phyloP scores from a whole-genome alignment of 2,329 filamentous ascomycete species.

The Coniochaeta sp. region DNA sequence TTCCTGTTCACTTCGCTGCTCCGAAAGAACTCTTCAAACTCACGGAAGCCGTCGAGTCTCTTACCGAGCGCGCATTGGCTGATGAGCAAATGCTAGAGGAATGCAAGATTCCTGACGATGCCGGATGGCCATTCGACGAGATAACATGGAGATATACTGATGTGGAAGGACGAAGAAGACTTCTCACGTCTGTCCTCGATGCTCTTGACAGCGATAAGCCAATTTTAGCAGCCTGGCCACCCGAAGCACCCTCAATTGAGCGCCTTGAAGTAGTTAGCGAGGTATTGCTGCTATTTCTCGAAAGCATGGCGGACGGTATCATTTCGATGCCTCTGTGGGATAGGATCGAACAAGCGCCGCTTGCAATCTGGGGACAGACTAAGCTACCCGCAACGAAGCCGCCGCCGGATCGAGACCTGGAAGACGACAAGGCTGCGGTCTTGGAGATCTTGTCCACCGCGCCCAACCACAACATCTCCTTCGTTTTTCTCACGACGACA shows the following conservation, averaged over 20 bases:
- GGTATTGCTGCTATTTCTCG: constrained; percentile 66
- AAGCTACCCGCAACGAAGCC: constrained; percentile 34
- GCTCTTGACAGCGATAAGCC: constrained; percentile 66
- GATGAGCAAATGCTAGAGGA: constrained; percentile 57
- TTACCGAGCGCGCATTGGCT: constrained; percentile 49
- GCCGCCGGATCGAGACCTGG: constrained; percentile 12
- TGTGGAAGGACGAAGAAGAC: constrained; percentile 16
- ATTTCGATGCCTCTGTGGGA: constrained; percentile 65
- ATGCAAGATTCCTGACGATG: constrained; percentile 40
- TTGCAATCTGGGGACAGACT: constrained; percentile 13
- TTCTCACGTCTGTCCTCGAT: constrained; percentile 40
- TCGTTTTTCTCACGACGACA: constrained; percentile 79
- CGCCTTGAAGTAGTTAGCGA: constrained; percentile 70
- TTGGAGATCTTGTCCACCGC: constrained; percentile 67
- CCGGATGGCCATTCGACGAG: constrained; percentile 55
- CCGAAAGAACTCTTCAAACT: constrained; percentile 85
- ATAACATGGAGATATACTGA: constrained; percentile 22
- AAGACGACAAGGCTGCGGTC: constrained; percentile 44
- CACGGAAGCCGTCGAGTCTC: constrained; percentile 65
- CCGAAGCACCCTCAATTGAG: constrained; percentile 55
- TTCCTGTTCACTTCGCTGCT: constrained; percentile 65
- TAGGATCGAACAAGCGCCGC: constrained; percentile 49
- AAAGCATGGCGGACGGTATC: constrained; percentile 70
- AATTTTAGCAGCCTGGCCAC: constrained; percentile 53
- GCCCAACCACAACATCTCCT: constrained; percentile 79